Base-by-base conservation (phyloP, 2,329 filamentous ascomycete species). In the Nannizziopsis arthrosporioides region DNA sequence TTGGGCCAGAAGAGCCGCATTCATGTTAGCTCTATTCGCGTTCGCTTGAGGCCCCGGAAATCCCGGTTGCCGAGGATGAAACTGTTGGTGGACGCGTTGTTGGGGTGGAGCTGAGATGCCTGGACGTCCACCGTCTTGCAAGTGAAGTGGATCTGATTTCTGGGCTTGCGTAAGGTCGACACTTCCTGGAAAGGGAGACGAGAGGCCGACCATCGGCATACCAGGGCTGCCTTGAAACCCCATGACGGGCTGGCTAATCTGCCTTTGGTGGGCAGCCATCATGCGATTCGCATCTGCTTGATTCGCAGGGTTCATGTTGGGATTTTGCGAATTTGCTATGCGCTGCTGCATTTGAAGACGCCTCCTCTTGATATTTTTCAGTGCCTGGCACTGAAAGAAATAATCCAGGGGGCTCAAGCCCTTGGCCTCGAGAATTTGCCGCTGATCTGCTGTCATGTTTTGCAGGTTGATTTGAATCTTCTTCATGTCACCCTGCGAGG, bases 91-190 rank as follows among this genome's bases (percentile, higher is more conserved):
- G 54, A 70, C 73, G 43, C 53, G 54, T 51, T 70, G 69, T 45
- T 75, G 75, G 56, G 74, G 77, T 8, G 47, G 34, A 5, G 77
- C 78, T 8, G 78, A 78, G 2, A 82, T 78, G n/a, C 81, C 78
- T 37, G 75, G 66, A 53, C 79, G 75, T 7, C 78, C 78, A 42
- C 74, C 74, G 60, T 80, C 75, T 56, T 78, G 75, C 12, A 73
- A 73, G 45, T 77, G 75, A 54, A 80, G 62, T n/a, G 76, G 77
- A 53, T 78, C 77, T 36, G 73, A 73, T 61, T 81, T 78, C 55
- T 80, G 77, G 22, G 73, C 74, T 49, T 77, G 69, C 35, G 80
- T 72, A 38, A 77, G 74, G 48, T 75, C 73, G 53, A 80, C 62
- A 49, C 66, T 71, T 22, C 65, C 67, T 30, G 70, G 61, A 51